These are phyloP conservation scores for Fusarium sulawesiense DNA, from an alignment of 2,329 filamentous ascomycete species.

Conservation along the genomic window DNA sequence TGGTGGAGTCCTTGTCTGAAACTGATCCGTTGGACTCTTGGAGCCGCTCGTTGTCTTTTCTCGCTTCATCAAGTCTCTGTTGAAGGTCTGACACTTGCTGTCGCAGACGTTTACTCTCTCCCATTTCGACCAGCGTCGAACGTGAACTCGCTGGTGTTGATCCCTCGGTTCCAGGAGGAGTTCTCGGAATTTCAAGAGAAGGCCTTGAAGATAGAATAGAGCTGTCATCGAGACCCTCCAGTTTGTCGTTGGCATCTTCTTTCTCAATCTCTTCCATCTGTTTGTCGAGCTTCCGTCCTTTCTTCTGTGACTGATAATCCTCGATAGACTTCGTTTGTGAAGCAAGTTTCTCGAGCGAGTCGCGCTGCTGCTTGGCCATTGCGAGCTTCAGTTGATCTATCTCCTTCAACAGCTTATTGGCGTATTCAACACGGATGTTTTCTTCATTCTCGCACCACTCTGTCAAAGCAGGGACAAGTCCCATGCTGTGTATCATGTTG, in stretches of 20 bases:
- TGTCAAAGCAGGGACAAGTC: slow-evolving; percentile 18
- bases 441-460: slow-evolving; percentile 18
- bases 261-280: background rate
- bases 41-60: background rate
- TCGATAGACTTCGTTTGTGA: background rate
- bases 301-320: background rate
- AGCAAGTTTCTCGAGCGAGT: background rate
- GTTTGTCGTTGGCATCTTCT: background rate
- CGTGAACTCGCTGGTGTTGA: background rate
- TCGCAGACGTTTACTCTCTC: background rate
- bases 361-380: slow-evolving; percentile 8
- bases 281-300: background rate
- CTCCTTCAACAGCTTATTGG: slow-evolving; percentile 17
- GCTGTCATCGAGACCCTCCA: background rate
- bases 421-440: slow-evolving; percentile 18
- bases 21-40: background rate
- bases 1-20: background rate
- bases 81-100: background rate
- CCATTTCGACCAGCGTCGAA: background rate
- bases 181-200: background rate
- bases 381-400: slow-evolving; percentile 28
- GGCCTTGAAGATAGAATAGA: background rate
- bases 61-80: background rate
- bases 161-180: background rate
- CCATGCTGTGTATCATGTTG: slow-evolving; percentile 14